phyloP scores from a whole-genome alignment of 257 asterid genomes.

The Anisodus tanguticus region DNA sequence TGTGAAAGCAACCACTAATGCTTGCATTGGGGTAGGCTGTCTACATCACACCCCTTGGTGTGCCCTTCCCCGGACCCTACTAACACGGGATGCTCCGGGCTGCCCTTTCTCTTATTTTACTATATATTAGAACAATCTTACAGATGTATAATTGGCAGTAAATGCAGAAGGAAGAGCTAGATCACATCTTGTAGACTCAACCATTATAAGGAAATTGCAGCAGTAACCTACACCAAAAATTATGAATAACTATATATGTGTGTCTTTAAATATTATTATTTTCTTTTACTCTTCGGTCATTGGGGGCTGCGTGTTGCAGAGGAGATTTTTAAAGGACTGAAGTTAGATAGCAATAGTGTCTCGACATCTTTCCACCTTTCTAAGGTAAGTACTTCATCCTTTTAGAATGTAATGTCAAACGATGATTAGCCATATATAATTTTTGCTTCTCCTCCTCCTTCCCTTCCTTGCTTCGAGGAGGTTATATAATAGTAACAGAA shows the following conservation, averaged over 20 bases:
- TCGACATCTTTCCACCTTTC: background rate
- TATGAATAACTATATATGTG: background rate
- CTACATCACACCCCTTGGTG: too few relatives aligned
- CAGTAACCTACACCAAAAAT: background rate
- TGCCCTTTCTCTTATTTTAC: too few relatives aligned
- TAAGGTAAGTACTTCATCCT: background rate
- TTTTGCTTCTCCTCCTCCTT: too few relatives aligned
- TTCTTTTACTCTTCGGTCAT: background rate
- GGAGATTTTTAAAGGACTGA: background rate
- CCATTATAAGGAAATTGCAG: background rate
- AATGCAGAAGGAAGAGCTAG: background rate
- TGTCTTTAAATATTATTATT: background rate
- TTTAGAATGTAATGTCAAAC: background rate
- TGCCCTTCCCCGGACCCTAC: too few relatives aligned
- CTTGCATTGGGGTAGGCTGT: too few relatives aligned
- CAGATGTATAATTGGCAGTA: background rate
- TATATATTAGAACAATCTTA: background rate
- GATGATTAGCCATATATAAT: background rate
- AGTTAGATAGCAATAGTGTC: background rate
- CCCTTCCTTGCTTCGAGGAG: too few relatives aligned
- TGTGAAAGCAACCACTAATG: too few relatives aligned
- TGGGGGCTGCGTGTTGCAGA: background rate
- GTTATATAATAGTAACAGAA: too few relatives aligned
- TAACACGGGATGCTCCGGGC: too few relatives aligned
- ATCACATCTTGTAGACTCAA: background rate